Evolutionary conservation across 2,329 filamentous ascomycete species (phyloP).

Genomic region (Fusarium nisikadoi): DNA sequence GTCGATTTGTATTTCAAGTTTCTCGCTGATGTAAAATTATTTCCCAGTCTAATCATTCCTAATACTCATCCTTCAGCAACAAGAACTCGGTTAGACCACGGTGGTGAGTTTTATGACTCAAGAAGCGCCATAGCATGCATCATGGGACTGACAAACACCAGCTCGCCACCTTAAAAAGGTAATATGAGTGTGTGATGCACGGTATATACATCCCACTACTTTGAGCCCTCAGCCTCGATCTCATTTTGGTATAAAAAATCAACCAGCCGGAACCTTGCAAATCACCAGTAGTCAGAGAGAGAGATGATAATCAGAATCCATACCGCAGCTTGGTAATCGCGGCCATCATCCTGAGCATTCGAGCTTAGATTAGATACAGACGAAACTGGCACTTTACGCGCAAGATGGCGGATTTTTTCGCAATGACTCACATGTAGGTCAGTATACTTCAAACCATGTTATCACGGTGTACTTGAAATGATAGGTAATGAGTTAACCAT

Average conservation of each 20-base stretch:
- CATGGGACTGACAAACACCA: slow-evolving; percentile 45
- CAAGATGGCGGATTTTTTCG: slow-evolving; percentile 49
- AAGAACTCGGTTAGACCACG: slow-evolving; percentile 44
- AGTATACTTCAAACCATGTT: slow-evolving; percentile 52
- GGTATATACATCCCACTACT: slow-evolving; percentile 41
- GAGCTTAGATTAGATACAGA: slow-evolving; percentile 52
- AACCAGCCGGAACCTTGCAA: slow-evolving; percentile 40
- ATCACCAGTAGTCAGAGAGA: slow-evolving; percentile 50
- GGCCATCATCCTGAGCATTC: slow-evolving; percentile 54
- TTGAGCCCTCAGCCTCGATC: slow-evolving; percentile 42
- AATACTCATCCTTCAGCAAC: slow-evolving; percentile 42
- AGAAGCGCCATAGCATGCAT: slow-evolving; percentile 51
- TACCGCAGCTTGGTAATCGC: slow-evolving; percentile 52
- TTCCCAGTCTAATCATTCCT: neutral
- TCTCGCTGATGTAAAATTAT: neutral
- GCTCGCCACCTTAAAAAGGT: slow-evolving; percentile 48
- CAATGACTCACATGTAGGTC: slow-evolving; percentile 52
- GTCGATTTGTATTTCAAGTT: neutral
- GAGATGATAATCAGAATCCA: slow-evolving; percentile 55
- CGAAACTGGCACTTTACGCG: slow-evolving; percentile 52
- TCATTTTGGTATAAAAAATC: slow-evolving; percentile 45
- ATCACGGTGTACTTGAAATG: slow-evolving; percentile 59
- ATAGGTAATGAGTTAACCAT: slow-evolving; percentile 54
- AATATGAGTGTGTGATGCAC: slow-evolving; percentile 53
- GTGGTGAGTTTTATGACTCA: slow-evolving; percentile 45